These are phyloP conservation scores for Globisporangium perplexum DNA, from an alignment of 352 stramenopile genomes.

Conservation along the genomic window DNA sequence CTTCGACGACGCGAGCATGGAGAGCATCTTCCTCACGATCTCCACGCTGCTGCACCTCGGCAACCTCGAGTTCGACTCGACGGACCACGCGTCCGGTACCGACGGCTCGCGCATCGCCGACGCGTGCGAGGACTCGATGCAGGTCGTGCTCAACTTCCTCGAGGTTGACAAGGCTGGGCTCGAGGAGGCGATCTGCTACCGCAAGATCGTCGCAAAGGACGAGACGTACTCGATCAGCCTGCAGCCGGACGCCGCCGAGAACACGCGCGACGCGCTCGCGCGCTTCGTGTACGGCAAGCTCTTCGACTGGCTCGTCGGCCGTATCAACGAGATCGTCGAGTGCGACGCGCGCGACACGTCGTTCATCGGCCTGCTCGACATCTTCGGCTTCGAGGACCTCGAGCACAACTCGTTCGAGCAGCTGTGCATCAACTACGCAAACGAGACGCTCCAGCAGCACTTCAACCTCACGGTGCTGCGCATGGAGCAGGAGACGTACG, in stretches of 20 bases:
- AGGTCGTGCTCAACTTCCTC: conserved; percentile 83
- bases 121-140: conserved; percentile 50
- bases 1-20: conserved; percentile 85
- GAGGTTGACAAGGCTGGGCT: conserved; percentile 85
- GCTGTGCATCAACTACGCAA: conserved; percentile 93
- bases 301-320: conserved; percentile 89
- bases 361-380: conserved; percentile 83
- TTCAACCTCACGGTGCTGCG: conserved; percentile 89
- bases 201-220: conserved; percentile 91
- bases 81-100: conserved; percentile 43
- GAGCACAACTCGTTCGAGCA: conserved; percentile 94
- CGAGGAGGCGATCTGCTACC: conserved; percentile 87
- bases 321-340: conserved; percentile 85
- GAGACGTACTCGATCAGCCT: conserved; percentile 85
- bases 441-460: conserved; percentile 91
- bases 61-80: conserved; percentile 91
- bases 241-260: conserved; percentile 66
- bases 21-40: conserved; percentile 90
- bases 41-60: conserved; percentile 92
- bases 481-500: conserved; percentile 86
- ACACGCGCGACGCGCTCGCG: conserved; percentile 91
- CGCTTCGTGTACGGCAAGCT: conserved; percentile 94
- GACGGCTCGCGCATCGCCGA: conserved; percentile 62
- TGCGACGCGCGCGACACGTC: conserved; percentile 38
- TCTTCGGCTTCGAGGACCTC: conserved; percentile 87